Conservation (phyloP, 2,329 filamentous ascomycete species). For the Ophiocordyceps camponoti-saundersi region DNA sequence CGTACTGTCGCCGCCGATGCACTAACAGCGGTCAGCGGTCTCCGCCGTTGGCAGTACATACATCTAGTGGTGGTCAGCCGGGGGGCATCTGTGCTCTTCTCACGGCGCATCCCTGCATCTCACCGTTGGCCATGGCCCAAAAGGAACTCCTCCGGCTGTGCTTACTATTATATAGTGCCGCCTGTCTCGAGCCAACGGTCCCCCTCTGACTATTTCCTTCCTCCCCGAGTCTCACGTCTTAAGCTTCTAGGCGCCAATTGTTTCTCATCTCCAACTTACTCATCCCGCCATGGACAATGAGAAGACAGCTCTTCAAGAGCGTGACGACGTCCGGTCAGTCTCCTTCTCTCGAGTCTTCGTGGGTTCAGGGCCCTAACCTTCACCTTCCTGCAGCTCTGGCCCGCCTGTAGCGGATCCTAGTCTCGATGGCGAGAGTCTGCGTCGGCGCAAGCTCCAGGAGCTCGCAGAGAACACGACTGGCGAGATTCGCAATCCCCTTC, state of each 20-base stretch:
- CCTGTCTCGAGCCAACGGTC: background rate
- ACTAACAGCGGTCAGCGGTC: background rate
- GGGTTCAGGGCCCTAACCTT: background rate
- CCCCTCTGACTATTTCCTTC: background rate
- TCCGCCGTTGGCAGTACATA: background rate
- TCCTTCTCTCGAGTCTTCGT: background rate
- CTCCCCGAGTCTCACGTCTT: background rate
- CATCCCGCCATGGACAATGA: background rate
- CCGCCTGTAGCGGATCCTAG: background rate
- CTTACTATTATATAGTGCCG: background rate
- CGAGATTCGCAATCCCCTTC: slow-evolving; percentile 28
- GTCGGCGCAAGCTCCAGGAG: background rate
- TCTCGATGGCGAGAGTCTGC: background rate
- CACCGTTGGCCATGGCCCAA: background rate
- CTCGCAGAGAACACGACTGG: slow-evolving; percentile 9
- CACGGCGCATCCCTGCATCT: background rate
- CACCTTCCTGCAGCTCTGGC: background rate
- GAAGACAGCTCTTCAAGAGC: background rate
- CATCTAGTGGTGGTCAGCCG: background rate
- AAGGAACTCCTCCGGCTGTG: background rate
- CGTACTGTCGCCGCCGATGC: background rate
- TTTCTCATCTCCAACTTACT: background rate
- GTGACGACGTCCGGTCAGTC: background rate
- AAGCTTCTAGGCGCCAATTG: background rate
- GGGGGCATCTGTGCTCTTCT: background rate